Base-by-base conservation (phyloP, 495 filamentous ascomycete species). In the Xylaria scruposa region DNA sequence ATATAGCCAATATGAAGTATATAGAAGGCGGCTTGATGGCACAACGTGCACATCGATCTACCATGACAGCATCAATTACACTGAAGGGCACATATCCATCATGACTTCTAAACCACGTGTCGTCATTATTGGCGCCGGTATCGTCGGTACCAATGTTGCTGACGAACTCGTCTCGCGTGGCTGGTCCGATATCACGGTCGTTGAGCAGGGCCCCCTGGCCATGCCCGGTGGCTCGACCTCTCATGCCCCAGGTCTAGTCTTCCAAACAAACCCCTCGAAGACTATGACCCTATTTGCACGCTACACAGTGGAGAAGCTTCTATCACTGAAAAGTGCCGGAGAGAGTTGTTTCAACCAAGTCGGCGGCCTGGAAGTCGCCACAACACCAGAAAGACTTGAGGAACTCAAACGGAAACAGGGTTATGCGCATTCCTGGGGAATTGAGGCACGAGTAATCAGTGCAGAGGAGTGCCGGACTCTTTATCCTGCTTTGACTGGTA, bases 221-320 rank as follows among this genome's bases (percentile, higher is more conserved):
- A 80, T 88, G 80, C 85, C 85, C 3, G 85, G 85, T 21, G 85
- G 85, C 49, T 88, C 85, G 29, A 87, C 85, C 0, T 87, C 85
- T 10, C 85, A 88, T 53, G 85, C 85, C 10, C 85, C 85, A 0
- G 85, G 85, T 15, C 79, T 87, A 21, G 85, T 88, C 10, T 88
- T 87, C 75, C 84, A 88, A 53, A 87, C 83, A 26, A 83, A 76
- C 40, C 71, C 82, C 0, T 86, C 83, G 4, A 88, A 86, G 73
- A 85, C 84, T 4, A 85, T 88, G 85, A 86, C 83, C 44, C 73
- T 76, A 19, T 75, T 87, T 38, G 85, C 85, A 1, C 78, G 76
- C 29, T 88, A 88, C 65, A 88, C 85, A 0, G 78, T 86, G 5
- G 74, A 85, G 67, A 88, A 88, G 68, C 74, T 88, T 4, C 70